Conservation (phyloP, 1,139 yeast species). For the Saccharomyces hybrid region DNA sequence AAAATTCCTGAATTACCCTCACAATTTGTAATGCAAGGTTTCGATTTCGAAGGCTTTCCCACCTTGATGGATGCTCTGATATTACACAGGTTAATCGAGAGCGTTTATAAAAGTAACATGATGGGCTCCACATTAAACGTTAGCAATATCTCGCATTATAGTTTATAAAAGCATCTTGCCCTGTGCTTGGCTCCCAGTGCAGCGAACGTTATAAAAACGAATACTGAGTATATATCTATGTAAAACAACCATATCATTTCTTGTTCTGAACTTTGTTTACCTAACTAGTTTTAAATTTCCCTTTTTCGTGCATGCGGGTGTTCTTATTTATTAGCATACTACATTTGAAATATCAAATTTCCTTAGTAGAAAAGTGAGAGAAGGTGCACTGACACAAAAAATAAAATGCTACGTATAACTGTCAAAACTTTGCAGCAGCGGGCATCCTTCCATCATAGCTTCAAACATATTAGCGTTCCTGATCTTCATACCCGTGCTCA, state of each 20-base stretch:
- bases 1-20: slow-evolving; percentile 17
- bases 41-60: slow-evolving; percentile 25
- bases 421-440: background rate
- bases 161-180: slow-evolving; percentile 6
- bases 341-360: background rate
- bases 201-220: background rate
- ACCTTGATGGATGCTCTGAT: slow-evolving; percentile 26
- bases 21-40: slow-evolving; percentile 21
- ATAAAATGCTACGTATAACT: background rate
- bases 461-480: background rate
- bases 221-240: background rate
- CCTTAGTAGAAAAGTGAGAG: background rate
- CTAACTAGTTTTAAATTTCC: background rate
- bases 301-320: background rate
- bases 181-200: background rate
- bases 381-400: background rate
- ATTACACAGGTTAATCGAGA: slow-evolving; percentile 20
- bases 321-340: background rate
- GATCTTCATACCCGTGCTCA: background rate
- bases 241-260: background rate
- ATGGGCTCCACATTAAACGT: slow-evolving; percentile 20
- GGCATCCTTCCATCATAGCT: background rate
- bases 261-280: background rate
- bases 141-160: slow-evolving; percentile 12
- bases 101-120: slow-evolving; percentile 20